phyloP scores from a whole-genome alignment of 352 stramenopile genomes.

The Phytophthora pinifolia region DNA sequence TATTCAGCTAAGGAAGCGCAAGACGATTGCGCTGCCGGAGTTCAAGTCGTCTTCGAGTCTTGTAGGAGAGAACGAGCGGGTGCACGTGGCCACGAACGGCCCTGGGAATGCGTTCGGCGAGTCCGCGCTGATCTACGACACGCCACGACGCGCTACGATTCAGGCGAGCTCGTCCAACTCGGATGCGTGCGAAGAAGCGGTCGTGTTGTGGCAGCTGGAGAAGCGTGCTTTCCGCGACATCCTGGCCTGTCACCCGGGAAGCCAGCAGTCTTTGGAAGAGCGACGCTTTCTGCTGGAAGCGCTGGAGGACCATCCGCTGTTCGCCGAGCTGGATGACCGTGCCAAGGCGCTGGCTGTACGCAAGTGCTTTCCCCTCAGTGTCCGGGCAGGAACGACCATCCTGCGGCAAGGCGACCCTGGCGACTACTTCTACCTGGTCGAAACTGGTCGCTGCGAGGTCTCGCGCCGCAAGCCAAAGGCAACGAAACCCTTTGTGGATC shows the following conservation, averaged over 20 bases:
- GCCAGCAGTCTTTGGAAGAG: conserved; percentile 79
- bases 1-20: conserved; percentile 52
- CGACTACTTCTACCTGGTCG: conserved; percentile 88
- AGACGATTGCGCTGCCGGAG: conserved; percentile 69
- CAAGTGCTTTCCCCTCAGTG: conserved; percentile 79
- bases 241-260: conserved; percentile 61
- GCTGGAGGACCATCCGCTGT: conserved; percentile 74
- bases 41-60: conserved; percentile 66
- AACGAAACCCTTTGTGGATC: conserved; percentile 57
- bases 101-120: conserved; percentile 79
- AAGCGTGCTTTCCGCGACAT: conserved; percentile 62
- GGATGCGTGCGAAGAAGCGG: conserved; percentile 22
- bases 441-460: conserved; percentile 76
- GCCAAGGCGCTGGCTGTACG: conserved; percentile 79
- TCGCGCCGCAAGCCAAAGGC: conserved; percentile 64
- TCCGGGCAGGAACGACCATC: conserved; percentile 61
- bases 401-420: conserved; percentile 78
- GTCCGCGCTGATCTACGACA: conserved; percentile 86
- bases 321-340: conserved; percentile 69
- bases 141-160: conserved; percentile 74
- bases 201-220: conserved; percentile 81
- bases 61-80: conserved; percentile 61
- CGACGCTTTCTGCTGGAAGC: conserved; percentile 68
- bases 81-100: conserved; percentile 81
- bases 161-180: conserved; percentile 22